Evolutionary conservation across 176 grass and related monocot genomes (phyloP), one percentile per base, ranked within the genome.

Genomic region (Triticum monococcum): DNA sequence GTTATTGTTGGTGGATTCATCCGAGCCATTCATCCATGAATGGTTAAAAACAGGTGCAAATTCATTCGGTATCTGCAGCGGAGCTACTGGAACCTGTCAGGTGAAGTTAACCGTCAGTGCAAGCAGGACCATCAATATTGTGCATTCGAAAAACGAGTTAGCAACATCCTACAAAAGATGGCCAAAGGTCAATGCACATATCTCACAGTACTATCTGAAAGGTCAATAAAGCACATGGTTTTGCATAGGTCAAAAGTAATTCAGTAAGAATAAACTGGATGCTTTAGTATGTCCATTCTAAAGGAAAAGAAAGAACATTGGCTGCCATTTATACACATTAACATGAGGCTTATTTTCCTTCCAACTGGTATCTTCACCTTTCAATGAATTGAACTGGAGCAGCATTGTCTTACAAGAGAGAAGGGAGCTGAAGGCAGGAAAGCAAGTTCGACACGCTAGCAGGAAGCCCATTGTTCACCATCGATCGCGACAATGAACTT

Each of bases 81-180:
- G 97, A 41, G 85, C 54, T 72, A 93, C 84, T 71, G 94, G 94
- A 81, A 86, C 89, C 97, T 99, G 92, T 74, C 88, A 85, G 77
- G 31, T 46, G 31, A 24, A 80, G 48, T 75, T 76, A 23, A 45
- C 54, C 3, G 75, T 94, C 64, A 89, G 65, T 80, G 72, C 1
- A 91, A 73, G 36, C 26, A 66, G 62, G 74, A 82, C 41, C 33
- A 43, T 68, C 40, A 81, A 52, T 41, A 75, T 8, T 37, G 36
- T 37, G 1, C 36, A 37, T 37, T 33, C 32, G 5, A 35, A 37
- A 37, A 8, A 68, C 11, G 9, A 62, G 41, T 74, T 43, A 45
- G 26, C 59, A 75, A 62, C 56, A 84, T 68, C 63, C 13, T 35
- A 56, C 35, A 13, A 79, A 87, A 79, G 11, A 56, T 79, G 73